Evolutionary conservation across 1,139 yeast genomes (phyloP).

Genomic region (Nakaseomyces delphensis): DNA sequence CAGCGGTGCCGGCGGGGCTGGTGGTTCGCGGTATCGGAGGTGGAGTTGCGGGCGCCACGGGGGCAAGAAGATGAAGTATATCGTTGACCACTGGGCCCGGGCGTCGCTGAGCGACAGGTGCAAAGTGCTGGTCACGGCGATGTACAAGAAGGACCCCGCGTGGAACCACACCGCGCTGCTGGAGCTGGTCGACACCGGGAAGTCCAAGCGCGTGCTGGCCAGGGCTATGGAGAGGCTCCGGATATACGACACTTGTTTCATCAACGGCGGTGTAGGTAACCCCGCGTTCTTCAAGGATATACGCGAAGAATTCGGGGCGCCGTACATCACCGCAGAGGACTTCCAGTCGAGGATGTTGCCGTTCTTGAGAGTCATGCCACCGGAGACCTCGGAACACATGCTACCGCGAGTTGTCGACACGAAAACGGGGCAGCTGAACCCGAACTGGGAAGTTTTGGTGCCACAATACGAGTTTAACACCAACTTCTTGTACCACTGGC

Average conservation of each 20-base stretch:
- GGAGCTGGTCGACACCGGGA: slow-evolving; percentile 9
- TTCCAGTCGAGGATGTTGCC: slow-evolving; percentile 10
- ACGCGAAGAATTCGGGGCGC: slow-evolving; percentile 6
- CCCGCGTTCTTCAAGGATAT: not conserved
- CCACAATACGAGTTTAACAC: slow-evolving; percentile 6
- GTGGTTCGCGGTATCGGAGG: no score
- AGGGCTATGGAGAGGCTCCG: slow-evolving; percentile 17
- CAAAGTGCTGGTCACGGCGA: slow-evolving; percentile 12
- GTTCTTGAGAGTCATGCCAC: slow-evolving; percentile 5
- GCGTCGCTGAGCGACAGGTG: not conserved
- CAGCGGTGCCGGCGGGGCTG: no score
- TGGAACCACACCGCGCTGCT: slow-evolving; percentile 18
- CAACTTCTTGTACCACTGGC: slow-evolving; percentile 10
- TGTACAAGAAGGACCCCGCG: slow-evolving; percentile 12
- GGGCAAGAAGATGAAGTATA: not conserved
- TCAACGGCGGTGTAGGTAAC: slow-evolving; percentile 7
- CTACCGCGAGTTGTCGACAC: slow-evolving; percentile 5
- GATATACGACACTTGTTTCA: slow-evolving; percentile 19
- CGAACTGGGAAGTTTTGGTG: not conserved
- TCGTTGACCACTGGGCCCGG: not conserved
- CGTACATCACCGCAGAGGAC: not conserved
- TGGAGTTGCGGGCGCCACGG: not conserved
- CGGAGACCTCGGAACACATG: slow-evolving; percentile 1
- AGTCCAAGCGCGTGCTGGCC: slow-evolving; percentile 13
- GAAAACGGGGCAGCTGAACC: slow-evolving; percentile 4